A percentile compares a stretch with the other conserved stretches of the same genome.
Evolutionary conservation across 2,329 filamentous ascomycete species (phyloP).

Genomic region (Cladosporium colombiae): DNA sequence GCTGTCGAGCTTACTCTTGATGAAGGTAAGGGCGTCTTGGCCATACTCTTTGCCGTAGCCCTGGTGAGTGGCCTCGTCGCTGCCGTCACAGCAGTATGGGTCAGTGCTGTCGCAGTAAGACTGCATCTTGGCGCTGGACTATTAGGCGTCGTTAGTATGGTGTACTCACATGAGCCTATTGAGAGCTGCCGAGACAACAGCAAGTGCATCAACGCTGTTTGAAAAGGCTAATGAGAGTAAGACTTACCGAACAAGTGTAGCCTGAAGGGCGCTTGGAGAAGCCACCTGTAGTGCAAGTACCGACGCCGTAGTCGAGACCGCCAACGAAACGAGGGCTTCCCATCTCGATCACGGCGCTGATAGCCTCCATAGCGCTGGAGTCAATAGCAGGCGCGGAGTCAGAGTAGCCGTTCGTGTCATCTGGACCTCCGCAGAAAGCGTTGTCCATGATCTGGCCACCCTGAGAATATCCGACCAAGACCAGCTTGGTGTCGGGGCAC

Average conservation of each 20-base stretch:
- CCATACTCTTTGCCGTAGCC: constrained; percentile 64
- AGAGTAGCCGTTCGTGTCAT: constrained; percentile 44
- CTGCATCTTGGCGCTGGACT: constrained; percentile 47
- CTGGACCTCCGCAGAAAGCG: constrained; percentile 58
- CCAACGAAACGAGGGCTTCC: constrained; percentile 57
- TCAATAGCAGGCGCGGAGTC: constrained; percentile 28
- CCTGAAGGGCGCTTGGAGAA: constrained; percentile 39
- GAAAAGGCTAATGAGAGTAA: background rate
- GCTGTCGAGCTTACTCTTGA: constrained; percentile 52
- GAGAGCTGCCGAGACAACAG: background rate
- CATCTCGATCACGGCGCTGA: constrained; percentile 31
- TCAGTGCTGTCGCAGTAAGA: constrained; percentile 66
- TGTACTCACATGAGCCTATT: background rate
- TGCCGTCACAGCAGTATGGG: constrained; percentile 67
- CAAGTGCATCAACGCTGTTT: background rate
- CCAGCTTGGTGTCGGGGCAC: constrained; percentile 27
- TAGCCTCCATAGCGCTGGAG: constrained; percentile 15
- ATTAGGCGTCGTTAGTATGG: background rate
- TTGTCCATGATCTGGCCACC: constrained; percentile 52
- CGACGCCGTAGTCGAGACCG: constrained; percentile 61
- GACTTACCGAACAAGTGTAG: constrained; percentile 15
- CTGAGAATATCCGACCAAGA: constrained; percentile 26
- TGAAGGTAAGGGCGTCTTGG: constrained; percentile 58
- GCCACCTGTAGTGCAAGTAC: constrained; percentile 59
- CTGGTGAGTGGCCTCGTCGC: constrained; percentile 60